Evolutionary conservation across 2,329 filamentous ascomycete genomes (phyloP), one percentile per base, ranked within the genome.

Genomic region (Ascochyta koolunga): DNA sequence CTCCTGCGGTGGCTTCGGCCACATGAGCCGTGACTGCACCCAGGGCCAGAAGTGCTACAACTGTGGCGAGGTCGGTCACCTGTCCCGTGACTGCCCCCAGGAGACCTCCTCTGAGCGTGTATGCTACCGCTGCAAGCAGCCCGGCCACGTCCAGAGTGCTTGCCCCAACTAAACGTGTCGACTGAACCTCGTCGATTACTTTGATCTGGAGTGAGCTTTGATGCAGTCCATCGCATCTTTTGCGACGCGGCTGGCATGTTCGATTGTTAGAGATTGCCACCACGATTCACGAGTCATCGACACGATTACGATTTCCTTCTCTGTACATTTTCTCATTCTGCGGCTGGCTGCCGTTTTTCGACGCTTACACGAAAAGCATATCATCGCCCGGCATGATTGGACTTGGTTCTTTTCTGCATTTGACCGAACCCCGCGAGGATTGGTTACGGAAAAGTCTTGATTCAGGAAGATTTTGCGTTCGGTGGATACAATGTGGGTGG

Each of bases 41-140:
- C 96, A 98, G 78, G 95, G 95, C 72, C 93, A 96, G 84, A 98
- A 98, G 85, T 99, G 95, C 89, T 99, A 98, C 88, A 97, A 97
- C 87, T 98, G 95, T 69, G 86, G 86, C 68, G 92, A 97, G 82
- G 89, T 93, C 68, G 93, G 95, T 60, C 93, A 98, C 80, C 87
- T 97, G 77, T 96, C 90, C 64, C 90, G 93, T 64, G 95, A 99
- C 79, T 99, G 95, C 85, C 89, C 93, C 69, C 93, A 93, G 76
- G 93, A 96, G 80, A 90, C 90, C 56, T 86, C 87, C 67, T 85
- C 86, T 73, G 93, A 98, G 85, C 93, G 96, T 77, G 92, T 96
- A 76, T 99, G 95, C 89, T 99, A 99, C 86, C 96, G 96, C 84
- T 98, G 86, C 84, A 87, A 87, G 80, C 83, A 89, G 78, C 84